Conservation (phyloP, 768 basidiomycete species). For the Dioszegia crocea region DNA sequence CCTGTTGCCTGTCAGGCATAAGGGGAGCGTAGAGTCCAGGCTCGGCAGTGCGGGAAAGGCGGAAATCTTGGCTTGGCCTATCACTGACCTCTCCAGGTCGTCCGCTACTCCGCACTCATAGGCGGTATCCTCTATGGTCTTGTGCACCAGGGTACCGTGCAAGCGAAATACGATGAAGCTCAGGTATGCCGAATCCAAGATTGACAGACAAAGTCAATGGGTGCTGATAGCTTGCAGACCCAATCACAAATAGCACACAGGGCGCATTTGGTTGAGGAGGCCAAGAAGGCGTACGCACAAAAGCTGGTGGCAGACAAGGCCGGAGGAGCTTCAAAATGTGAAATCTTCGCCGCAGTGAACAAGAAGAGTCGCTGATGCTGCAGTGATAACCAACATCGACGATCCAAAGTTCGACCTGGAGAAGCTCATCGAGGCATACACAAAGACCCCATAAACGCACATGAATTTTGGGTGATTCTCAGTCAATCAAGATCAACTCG, state of each 20-base stretch:
- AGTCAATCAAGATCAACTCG: neutral
- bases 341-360: neutral
- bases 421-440: slow-evolving; percentile 58
- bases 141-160: slow-evolving; percentile 83
- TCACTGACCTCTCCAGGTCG: slow-evolving; percentile 60
- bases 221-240: slow-evolving; percentile 13
- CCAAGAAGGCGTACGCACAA: slow-evolving; percentile 78
- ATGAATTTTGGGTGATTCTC: neutral
- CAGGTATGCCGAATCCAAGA: slow-evolving; percentile 54
- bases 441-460: slow-evolving; percentile 29
- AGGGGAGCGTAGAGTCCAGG: too few relatives aligned
- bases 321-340: slow-evolving; percentile 12
- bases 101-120: slow-evolving; percentile 85
- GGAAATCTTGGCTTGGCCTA: neutral
- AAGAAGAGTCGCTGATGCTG: neutral
- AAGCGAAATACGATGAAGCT: slow-evolving; percentile 70
- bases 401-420: slow-evolving; percentile 95
- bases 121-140: slow-evolving; percentile 87
- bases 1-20: too few relatives aligned
- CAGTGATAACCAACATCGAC: slow-evolving; percentile 90
- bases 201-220: neutral
- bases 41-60: too few relatives aligned
- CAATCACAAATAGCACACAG: slow-evolving; percentile 52
- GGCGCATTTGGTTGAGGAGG: slow-evolving; percentile 73
- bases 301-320: slow-evolving; percentile 52